A percentile compares a stretch with the other conserved stretches of the same genome.
phyloP scores from a whole-genome alignment of 805 yeast genomes.

The Kuraishia cidri region DNA sequence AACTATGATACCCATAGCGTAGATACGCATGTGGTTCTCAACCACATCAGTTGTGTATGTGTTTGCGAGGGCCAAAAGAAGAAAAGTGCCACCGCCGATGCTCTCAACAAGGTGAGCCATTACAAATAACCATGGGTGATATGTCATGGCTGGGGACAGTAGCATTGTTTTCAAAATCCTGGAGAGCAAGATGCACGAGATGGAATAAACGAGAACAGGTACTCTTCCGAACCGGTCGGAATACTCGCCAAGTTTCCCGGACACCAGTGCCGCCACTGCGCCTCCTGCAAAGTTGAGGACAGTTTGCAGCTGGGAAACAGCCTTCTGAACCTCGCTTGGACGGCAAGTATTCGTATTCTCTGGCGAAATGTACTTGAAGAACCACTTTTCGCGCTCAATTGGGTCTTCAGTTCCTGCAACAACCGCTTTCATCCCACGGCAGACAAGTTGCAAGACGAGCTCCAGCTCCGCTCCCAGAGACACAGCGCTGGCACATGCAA shows the following conservation, averaged over 20 bases:
- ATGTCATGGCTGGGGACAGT: slow-evolving; percentile 13
- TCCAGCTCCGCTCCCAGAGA: slow-evolving; percentile 26
- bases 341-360: slow-evolving; percentile 18
- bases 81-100: slow-evolving; percentile 54
- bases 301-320: slow-evolving; percentile 41
- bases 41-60: slow-evolving; percentile 72
- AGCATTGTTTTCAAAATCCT: slow-evolving; percentile 7
- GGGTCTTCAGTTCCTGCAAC: slow-evolving; percentile 18
- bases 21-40: slow-evolving; percentile 48
- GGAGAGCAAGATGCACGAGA: slow-evolving; percentile 8
- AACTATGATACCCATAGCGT: slow-evolving; percentile 46
- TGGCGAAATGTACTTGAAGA: not conserved
- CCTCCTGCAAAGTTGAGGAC: slow-evolving; percentile 30
- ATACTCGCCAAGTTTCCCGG: slow-evolving; percentile 53
- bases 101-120: slow-evolving; percentile 34
- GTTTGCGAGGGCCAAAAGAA: slow-evolving; percentile 48
- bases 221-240: slow-evolving; percentile 62
- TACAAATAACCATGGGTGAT: slow-evolving; percentile 28
- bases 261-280: slow-evolving; percentile 36
- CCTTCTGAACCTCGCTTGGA: slow-evolving; percentile 28
- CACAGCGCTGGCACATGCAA: slow-evolving; percentile 30
- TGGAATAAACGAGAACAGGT: slow-evolving; percentile 27
- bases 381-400: not conserved
- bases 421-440: slow-evolving; percentile 16
- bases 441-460: slow-evolving; percentile 28